phyloP scores from a whole-genome alignment of 345 rosid genomes.

The Jatropha curcas region DNA sequence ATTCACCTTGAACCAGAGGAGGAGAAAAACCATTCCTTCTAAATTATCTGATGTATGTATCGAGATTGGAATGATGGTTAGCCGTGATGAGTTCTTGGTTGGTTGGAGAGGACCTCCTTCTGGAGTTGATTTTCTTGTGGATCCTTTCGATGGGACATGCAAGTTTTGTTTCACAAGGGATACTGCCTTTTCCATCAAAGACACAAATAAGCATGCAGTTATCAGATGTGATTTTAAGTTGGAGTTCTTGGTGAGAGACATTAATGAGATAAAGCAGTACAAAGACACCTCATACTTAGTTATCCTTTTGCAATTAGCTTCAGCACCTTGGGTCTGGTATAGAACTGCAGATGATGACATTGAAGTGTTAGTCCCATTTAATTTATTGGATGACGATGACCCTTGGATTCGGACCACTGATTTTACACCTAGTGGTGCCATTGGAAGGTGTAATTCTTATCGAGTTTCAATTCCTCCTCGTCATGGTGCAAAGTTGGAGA shows the following conservation, averaged over 20 bases:
- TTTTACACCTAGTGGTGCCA: constrained; percentile 68
- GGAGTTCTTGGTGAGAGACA: constrained; percentile 78
- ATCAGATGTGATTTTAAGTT: constrained; percentile 79
- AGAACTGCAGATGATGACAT: constrained; percentile 86
- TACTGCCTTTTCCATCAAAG: constrained; percentile 68
- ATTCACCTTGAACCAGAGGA: constrained; percentile 55
- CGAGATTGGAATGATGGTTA: constrained; percentile 65
- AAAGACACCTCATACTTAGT: constrained; percentile 38
- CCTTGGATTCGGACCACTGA: constrained; percentile 95
- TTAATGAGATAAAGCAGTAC: constrained; percentile 54
- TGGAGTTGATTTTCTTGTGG: constrained; percentile 70
- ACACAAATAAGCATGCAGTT: constrained; percentile 42
- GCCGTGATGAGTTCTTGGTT: constrained; percentile 52
- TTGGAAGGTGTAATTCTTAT: constrained; percentile 68
- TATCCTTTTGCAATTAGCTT: constrained; percentile 63
- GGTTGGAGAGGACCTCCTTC: constrained; percentile 69
- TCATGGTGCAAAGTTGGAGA: constrained; percentile 55
- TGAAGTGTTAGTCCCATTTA: constrained; percentile 48
- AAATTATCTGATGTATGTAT: constrained; percentile 53
- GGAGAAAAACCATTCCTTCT: constrained; percentile 57
- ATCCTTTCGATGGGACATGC: constrained; percentile 81
- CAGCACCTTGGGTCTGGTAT: constrained; percentile 73
- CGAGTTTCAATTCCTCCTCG: constrained; percentile 63
- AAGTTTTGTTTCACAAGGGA: constrained; percentile 62
- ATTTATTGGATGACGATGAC: constrained; percentile 89